Evolutionary conservation across 2,329 filamentous ascomycete species (phyloP), one percentile per base, ranked within the genome.

Genomic region (Penicillium sp.): DNA sequence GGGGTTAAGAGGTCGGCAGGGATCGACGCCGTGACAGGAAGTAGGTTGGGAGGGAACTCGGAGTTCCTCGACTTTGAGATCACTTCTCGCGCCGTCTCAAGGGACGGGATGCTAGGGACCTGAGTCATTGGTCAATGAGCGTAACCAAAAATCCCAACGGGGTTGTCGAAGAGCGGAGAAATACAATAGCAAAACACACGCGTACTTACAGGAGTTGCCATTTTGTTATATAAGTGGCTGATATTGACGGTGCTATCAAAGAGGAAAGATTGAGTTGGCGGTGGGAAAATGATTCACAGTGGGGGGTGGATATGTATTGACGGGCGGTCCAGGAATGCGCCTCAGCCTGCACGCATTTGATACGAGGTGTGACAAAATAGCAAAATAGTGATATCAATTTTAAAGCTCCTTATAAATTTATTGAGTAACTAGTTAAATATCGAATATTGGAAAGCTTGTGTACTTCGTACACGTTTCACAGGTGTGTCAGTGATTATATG

Each of bases 1-100:
- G 94, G 94, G 1, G 93, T 99, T 74, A 97, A 84, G 66, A 97
- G 88, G 76, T 97, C 93, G 67, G 93, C 93, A 6, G 91, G 87
- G 67, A 96, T 91, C 63, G 93, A 90, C 27, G 89, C 87, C 76
- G 88, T 92, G 42, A 96, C 75, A 2, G 92, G 91, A 9, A 96
- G 84, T 61, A 96, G 84, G 68, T 94, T 96, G 4, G 89, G 88
- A 57, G 86, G 79, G 64, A 84, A 83, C 54, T 80, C 71, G 39
- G 81, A 79, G 27, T 77, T 74, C 67, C 76, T 76, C 23, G 81
- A 80, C 53, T 79, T 76, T 45, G 79, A 73, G 63, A 89, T 73
- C 47, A 88, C 78, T 54, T 83, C 78, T 63, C 77, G 80, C 53
- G 88, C 79, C 25, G 82, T 81, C 64, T 87, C 82, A 49, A 89